Conservation (phyloP, 306 rosid genomes). For the Quercus suber region DNA sequence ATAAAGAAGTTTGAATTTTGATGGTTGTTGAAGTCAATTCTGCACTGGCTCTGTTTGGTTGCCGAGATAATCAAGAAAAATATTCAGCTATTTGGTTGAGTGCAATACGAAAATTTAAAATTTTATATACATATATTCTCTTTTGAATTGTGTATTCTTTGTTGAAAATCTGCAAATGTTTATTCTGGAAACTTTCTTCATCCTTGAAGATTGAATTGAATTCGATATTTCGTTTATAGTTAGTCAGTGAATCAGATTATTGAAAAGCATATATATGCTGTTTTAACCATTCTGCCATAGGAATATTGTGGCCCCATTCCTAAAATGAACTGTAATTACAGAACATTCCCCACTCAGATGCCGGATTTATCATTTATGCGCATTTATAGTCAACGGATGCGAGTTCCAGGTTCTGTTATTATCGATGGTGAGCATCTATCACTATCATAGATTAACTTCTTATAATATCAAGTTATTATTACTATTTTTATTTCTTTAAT, state of each 20-base stretch:
- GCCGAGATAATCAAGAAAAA: too few relatives aligned
- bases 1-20: background rate
- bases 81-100: too few relatives aligned
- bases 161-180: too few relatives aligned
- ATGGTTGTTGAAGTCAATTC: background rate
- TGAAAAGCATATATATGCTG: background rate
- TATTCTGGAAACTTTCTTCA: too few relatives aligned
- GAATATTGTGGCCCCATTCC: background rate
- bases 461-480: background rate
- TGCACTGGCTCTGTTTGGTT: background rate
- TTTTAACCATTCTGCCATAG: background rate
- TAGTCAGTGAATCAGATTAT: background rate
- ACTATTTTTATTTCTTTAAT: background rate
- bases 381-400: constrained; percentile 57
- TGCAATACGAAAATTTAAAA: too few relatives aligned
- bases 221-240: too few relatives aligned
- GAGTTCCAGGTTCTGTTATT: constrained; percentile 66
- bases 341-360: constrained; percentile 30
- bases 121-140: too few relatives aligned
- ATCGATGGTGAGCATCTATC: constrained; percentile 64
- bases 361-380: constrained; percentile 53
- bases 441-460: background rate
- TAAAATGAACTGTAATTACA: constrained; percentile 31
- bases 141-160: too few relatives aligned
- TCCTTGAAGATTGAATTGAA: too few relatives aligned